Base-by-base conservation (phyloP, 2,329 filamentous ascomycete genomes). In the Knoxdaviesia capensis region DNA sequence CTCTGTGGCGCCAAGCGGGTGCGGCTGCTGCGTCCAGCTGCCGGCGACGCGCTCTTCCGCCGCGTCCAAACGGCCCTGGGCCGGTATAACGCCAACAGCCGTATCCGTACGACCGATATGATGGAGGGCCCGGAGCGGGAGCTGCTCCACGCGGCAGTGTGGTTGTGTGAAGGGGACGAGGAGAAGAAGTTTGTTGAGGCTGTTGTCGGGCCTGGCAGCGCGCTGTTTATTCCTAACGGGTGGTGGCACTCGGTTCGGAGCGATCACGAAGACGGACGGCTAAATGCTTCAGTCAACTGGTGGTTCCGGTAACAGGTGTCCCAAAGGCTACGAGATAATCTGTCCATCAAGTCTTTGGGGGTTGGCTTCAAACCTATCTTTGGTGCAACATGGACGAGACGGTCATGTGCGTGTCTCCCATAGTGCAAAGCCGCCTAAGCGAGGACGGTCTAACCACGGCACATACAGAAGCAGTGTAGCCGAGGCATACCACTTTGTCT, bases 41-140 rank as follows among this genome's bases (percentile, higher is more conserved):
- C 64, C 3, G 90, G 90, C 1, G 61, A 69, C 39, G 57, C 51
- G 1, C 54, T 94, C 2, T 94, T 86, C 54, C 63, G 54, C 7
- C 43, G 57, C 2, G 64, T 74, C 0, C 66, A 68, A 46, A 51
- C 50, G 10, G 47, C 53, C 43, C 54, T 71, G 10, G 56, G 58
- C 1, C 49, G 50, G 36, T 38, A 41, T 20, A 48, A 50, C 3
- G 60, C 56, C 3, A 68, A 56, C 43, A 59, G 66, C 9, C 60
- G 63, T 11, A 63, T 94, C 49, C 69, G 86, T 44, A 81, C 82
- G 0, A 68, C 77, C 7, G 86, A 94, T 54, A 94, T 96, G 87
- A 94, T 96, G 86, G 66, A 77, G 41, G 86, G 86, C 0, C 58
- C 62, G 2, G 84, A 94, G 59, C 75, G 75, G 48, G 57, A 64